Conservation (phyloP, 139 green algal genomes). For the Picochlorum sp. region DNA sequence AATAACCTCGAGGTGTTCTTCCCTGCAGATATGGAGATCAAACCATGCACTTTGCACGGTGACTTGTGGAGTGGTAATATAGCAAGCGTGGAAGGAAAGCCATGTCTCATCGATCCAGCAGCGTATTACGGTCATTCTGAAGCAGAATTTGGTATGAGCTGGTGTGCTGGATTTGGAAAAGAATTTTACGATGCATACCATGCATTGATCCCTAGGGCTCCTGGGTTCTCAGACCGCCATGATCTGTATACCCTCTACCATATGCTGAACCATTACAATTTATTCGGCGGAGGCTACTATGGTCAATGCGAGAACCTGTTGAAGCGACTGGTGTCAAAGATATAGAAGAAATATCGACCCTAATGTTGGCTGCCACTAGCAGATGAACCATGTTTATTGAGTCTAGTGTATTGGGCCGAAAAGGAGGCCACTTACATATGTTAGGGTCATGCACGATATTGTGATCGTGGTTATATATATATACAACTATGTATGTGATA, state of each 20-base stretch:
- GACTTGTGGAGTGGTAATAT: conserved; percentile 98
- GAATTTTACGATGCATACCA: conserved; percentile 56
- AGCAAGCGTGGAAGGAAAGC: conserved; percentile 48
- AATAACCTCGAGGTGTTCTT: conserved; percentile 75
- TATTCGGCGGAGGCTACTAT: conserved; percentile 72
- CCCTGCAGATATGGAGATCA: conserved; percentile 40
- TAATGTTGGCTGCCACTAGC: no score
- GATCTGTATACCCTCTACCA: conserved; percentile 88
- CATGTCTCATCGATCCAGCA: conserved; percentile 76
- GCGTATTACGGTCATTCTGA: conserved; percentile 90
- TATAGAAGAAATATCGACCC: conserved; percentile 3
- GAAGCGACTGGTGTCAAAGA: conserved; percentile 19
- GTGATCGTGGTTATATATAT: no score
- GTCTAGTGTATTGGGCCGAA: no score
- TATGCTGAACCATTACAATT: conserved; percentile 88
- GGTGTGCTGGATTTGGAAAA: conserved; percentile 51
- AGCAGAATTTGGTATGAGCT: conserved; percentile 92
- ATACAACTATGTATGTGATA: no score
- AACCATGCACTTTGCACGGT: conserved; percentile 72
- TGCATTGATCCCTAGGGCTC: conserved; percentile 55
- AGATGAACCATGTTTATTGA: no score
- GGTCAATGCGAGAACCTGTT: conserved; percentile 39
- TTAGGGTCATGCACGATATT: no score
- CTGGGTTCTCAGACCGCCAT: conserved; percentile 61
- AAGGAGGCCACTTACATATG: no score